A percentile compares a stretch with the other conserved stretches of the same genome.
Evolutionary conservation across 176 grass and related monocot genomes (phyloP).

Genomic region (Phyllostachys edulis): DNA sequence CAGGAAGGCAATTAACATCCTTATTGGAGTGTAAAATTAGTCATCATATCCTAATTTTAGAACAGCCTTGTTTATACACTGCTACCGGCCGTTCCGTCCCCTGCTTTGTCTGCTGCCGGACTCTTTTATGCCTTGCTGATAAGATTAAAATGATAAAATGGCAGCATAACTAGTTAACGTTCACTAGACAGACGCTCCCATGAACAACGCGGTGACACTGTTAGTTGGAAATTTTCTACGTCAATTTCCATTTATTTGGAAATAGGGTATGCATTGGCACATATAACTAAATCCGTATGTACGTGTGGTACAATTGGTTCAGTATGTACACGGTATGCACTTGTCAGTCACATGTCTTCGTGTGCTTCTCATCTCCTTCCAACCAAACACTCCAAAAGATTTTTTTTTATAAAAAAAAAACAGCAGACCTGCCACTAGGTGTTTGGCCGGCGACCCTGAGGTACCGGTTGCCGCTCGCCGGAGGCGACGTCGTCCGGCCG

Average conservation of each 20-base stretch:
- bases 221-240: not conserved
- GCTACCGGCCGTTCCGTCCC: not conserved
- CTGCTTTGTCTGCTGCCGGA: not conserved
- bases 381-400: too few species aligned
- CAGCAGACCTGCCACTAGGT: not conserved
- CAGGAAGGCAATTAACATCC: not conserved
- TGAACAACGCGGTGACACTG: not conserved
- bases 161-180: not conserved
- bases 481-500: not conserved
- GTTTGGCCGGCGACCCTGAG: not conserved
- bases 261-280: not conserved
- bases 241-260: constrained; percentile 1
- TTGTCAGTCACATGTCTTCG: too few species aligned
- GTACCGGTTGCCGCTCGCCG: constrained; percentile 2
- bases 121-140: too few species aligned
- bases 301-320: not conserved
- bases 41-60: not conserved
- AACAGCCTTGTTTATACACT: not conserved
- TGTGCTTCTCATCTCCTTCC: too few species aligned
- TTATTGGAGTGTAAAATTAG: not conserved
- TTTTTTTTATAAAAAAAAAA: not conserved
- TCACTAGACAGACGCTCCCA: too few species aligned
- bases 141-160: not conserved
- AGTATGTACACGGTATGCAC: too few species aligned
- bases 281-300: not conserved